Evolutionary conservation across 140 eudicot species (phyloP).

Genomic region (Erigeron philadelphicus): DNA sequence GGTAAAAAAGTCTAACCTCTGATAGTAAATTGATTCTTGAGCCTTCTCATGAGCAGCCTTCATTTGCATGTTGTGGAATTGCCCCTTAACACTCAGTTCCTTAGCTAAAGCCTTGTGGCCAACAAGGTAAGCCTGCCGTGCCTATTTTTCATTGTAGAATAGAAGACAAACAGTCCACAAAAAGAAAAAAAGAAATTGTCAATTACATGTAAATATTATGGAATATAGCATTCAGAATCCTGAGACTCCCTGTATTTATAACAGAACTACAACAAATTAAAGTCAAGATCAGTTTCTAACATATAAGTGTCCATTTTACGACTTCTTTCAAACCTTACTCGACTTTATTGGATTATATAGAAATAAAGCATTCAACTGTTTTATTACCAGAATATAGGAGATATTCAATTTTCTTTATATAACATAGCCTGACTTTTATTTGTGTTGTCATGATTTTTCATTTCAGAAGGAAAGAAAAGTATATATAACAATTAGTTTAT

Average conservation of each 20-base stretch:
- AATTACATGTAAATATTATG: background rate
- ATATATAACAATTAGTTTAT: too few species aligned
- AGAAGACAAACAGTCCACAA: background rate
- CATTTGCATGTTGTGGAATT: slow-evolving; percentile 88
- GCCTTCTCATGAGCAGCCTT: slow-evolving; percentile 95
- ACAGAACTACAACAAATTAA: background rate
- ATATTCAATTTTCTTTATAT: too few species aligned
- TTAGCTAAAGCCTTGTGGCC: slow-evolving; percentile 96
- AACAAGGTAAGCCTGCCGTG: slow-evolving; percentile 76
- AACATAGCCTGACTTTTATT: too few species aligned
- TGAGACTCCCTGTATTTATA: background rate
- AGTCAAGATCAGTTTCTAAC: background rate
- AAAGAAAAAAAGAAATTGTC: background rate
- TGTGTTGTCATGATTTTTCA: too few species aligned
- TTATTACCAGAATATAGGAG: too few species aligned
- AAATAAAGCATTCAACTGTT: too few species aligned
- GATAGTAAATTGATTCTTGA: slow-evolving; percentile 85
- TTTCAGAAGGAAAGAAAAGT: too few species aligned
- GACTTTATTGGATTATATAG: background rate
- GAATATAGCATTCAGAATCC: background rate
- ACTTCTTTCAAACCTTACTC: background rate
- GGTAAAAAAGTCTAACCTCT: slow-evolving; percentile 48
- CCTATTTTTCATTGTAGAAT: slow-evolving; percentile 38
- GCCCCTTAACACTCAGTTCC: slow-evolving; percentile 85
- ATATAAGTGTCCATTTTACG: background rate